Evolutionary conservation across 2,329 filamentous ascomycete genomes (phyloP), one percentile per base, ranked within the genome.

Genomic region (Paramyrothecium sp.): DNA sequence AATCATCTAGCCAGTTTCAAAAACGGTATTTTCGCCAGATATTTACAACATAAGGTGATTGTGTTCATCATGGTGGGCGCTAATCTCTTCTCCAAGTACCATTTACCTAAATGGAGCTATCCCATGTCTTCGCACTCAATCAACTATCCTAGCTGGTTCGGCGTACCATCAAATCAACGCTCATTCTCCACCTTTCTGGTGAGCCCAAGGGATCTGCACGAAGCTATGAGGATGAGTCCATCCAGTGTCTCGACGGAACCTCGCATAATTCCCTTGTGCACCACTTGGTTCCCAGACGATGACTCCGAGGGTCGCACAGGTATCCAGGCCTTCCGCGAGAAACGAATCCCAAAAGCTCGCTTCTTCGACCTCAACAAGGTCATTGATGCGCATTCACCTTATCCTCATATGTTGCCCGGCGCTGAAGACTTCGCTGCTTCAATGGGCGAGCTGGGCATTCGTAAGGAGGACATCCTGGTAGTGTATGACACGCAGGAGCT

Each of bases 321-420:
- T 55, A 86, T 90, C 65, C 82, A 95, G 62, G 86, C 88, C 49
- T 99, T 94, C 79, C 85, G 87, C 63, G 84, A 91, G 70, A 85
- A 88, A 70, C 91, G 92, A 67, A 95, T 99, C 61, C 94, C 93
- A 21, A 88, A 89, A 68, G 89, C 95, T 1, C 90, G 92, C 34
- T 99, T 98, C 84, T 99, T 99, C 73, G 93, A 99, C 73, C 83
- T 99, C 55, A 95, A 99, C 75, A 91, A 87, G 67, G 85, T 97
- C 70, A 92, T 95, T 68, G 93, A 99, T 75, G 87, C 88, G 62
- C 86, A 87, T 65, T 96, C 90, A 55, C 90, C 91, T 1, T 98
- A 97, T 71, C 94, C 95, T 7, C 95, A 99, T 73, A 99, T 99
- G 95, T 85, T 99, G 3, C 95, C 95, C 3, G 88, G 84, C 8